Base-by-base conservation (phyloP, 768 basidiomycete species). In the Mycena albidolilacea region DNA sequence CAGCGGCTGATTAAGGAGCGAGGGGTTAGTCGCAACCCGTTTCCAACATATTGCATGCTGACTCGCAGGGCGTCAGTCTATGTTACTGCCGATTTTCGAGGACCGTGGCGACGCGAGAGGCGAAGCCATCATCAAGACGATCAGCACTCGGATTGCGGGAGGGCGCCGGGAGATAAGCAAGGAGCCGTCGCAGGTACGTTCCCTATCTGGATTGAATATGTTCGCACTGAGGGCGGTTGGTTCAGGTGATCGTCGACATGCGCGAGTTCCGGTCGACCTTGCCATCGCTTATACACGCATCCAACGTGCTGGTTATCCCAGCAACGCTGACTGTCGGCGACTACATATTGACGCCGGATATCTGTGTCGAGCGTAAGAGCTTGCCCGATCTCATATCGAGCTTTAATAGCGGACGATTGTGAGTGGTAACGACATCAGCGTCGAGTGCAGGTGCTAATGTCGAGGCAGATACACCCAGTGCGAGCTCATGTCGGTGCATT, bases 331-430 rank as follows among this genome's bases (percentile, higher is more conserved):
- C 94, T 0, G 94, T 99, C 2, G 98, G 98, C 3, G 98, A 99
- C 81, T 99, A 99, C 78, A 93, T 99, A 66, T 83, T 99, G 58
- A 93, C 95, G 1, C 98, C 97, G 0, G 95, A 97, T 72, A 97
- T 99, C 74, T 97, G 95, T 74, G 93, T 99, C 3, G 98, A 99
- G 82, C 87, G 97, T 69, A 99, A 99, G 85, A 97, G 97, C 76
- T 86, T 99, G 62, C 87, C 97, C 0, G 98, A 99, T 85, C 79
- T 99, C 64, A 89, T 97, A n/a, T 89, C 92, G 17, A 97, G 95
- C 85, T 97, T 99, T 81, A 96, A 93, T 69, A 97, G 92, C 77
- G 97, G 97, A 17, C 87, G 98, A 67, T 81, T 99, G 98, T 98
- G 76, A 85, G 96, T 88, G 14, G 43, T 62, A 55, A 30, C 44